Conservation (phyloP, 768 basidiomycete species). For the Lyophyllum semitale region DNA sequence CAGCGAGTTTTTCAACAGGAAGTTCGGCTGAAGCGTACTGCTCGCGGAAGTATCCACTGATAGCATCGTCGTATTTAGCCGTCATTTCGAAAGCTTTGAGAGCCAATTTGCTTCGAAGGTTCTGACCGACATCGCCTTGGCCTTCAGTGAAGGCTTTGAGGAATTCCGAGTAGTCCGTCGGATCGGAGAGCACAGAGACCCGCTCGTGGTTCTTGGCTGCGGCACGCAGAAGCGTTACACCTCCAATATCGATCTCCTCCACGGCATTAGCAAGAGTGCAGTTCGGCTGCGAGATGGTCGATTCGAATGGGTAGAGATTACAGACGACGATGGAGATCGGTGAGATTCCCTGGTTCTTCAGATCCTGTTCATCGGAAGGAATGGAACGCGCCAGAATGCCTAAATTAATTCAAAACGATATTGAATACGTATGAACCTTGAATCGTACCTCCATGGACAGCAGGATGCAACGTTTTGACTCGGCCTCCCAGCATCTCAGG, state of each 20-base stretch:
- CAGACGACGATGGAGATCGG: conserved; percentile 97
- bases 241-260: conserved; percentile 98
- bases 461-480: conserved; percentile 98
- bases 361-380: conserved; percentile 86
- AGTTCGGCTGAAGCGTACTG: conserved; percentile 89
- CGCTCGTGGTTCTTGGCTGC: conserved; percentile 98
- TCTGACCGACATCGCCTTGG: conserved; percentile 73
- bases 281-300: conserved; percentile 83
- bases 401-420: conserved; percentile 27
- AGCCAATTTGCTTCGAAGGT: conserved; percentile 76
- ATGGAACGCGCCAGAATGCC: conserved; percentile 94
- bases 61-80: conserved; percentile 91
- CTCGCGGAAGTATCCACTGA: conserved; percentile 94
- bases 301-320: conserved; percentile 97
- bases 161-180: conserved; percentile 84
- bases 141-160: conserved; percentile 74
- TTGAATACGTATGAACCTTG: background rate
- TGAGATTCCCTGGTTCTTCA: conserved; percentile 80
- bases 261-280: conserved; percentile 92
- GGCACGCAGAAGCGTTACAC: conserved; percentile 94
- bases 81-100: conserved; percentile 98
- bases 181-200: conserved; percentile 87
- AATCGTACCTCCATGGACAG: conserved; percentile 86
- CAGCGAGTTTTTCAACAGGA: conserved; percentile 59
- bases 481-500: conserved; percentile 99